phyloP scores from a whole-genome alignment of 2,329 filamentous ascomycete species.

The Hymenoscyphus infarciens region DNA sequence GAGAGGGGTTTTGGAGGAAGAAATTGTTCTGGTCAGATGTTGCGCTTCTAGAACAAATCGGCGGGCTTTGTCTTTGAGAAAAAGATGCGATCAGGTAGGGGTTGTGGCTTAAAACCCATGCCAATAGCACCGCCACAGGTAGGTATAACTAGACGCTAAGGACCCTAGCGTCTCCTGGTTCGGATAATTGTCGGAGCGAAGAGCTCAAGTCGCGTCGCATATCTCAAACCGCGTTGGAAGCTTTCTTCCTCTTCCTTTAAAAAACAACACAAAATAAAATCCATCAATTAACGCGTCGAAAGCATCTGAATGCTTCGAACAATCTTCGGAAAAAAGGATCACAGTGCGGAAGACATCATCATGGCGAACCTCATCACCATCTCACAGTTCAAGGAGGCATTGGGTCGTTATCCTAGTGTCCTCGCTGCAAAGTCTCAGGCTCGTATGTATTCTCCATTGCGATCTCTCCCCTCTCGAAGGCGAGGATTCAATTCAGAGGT shows the following conservation, averaged over 20 bases:
- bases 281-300: conserved; percentile 9
- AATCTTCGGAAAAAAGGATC: conserved; percentile 19
- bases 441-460: conserved; percentile 22
- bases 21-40: conserved; percentile 5
- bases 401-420: conserved; percentile 29
- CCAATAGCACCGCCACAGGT: neutral
- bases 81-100: neutral
- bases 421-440: conserved; percentile 24
- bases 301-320: conserved; percentile 19
- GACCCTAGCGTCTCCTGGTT: neutral
- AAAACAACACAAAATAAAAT: conserved; percentile 21
- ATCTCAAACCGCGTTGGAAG: neutral
- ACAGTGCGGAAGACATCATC: neutral
- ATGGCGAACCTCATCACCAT: conserved; percentile 31
- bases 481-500: no score
- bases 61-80: neutral
- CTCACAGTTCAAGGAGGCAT: conserved; percentile 30
- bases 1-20: conserved; percentile 1
- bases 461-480: neutral
- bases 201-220: conserved; percentile 11
- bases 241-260: conserved; percentile 12
- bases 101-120: neutral
- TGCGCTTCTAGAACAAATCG: conserved; percentile 2
- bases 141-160: neutral
- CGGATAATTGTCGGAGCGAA: neutral